Conservation (phyloP, 202 grass and related monocot species). For the Digitaria exilis region DNA sequence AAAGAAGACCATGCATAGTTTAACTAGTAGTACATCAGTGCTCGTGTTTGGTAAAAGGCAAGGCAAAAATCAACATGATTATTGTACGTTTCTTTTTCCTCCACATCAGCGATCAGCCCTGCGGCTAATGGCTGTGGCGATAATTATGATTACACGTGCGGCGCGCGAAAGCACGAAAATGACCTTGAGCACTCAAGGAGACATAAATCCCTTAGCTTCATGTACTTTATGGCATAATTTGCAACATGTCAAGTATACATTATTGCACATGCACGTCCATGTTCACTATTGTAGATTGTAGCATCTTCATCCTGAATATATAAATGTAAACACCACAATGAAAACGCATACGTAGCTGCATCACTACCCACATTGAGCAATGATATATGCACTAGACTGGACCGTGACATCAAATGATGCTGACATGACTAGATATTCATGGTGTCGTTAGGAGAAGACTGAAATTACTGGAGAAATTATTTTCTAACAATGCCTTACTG, state of each 20-base stretch:
- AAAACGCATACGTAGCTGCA: background rate
- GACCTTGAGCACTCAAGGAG: constrained; percentile 31
- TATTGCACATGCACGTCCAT: background rate
- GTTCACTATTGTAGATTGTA: background rate
- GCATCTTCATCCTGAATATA: background rate
- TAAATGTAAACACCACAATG: background rate
- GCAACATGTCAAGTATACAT: background rate
- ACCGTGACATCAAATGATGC: background rate
- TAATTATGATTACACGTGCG: constrained; percentile 51
- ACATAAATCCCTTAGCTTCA: background rate
- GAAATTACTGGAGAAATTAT: background rate
- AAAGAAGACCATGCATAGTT: background rate
- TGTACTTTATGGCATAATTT: background rate
- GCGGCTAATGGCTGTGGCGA: constrained; percentile 25
- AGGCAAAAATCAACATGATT: background rate
- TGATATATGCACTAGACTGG: too few relatives aligned
- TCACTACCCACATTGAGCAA: background rate
- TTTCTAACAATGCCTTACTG: background rate
- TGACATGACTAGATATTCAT: background rate
- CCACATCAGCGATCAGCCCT: background rate
- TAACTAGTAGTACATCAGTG: background rate
- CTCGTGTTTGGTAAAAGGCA: background rate
- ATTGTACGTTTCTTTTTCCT: background rate
- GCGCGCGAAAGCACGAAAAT: constrained; percentile 13
- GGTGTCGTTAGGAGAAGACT: background rate